Evolutionary conservation across 305 asterid genomes (phyloP).

Genomic region (Solanum hybrid): DNA sequence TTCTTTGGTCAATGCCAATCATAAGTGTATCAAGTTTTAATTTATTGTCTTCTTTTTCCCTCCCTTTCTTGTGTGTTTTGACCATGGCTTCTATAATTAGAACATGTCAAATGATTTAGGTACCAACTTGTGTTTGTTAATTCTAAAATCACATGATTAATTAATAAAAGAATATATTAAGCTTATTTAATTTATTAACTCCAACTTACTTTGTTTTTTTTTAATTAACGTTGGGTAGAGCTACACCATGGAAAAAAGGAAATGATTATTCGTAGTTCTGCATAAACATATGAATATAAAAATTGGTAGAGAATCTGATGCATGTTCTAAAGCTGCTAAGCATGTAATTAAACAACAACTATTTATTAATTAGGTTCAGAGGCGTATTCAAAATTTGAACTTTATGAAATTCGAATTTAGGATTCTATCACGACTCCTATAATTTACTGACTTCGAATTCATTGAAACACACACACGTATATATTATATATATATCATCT

Average conservation of each 20-base stretch:
- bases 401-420: rapidly evolving
- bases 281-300: neutral
- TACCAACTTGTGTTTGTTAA: neutral
- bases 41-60: neutral
- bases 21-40: neutral
- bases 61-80: neutral
- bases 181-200: neutral
- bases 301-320: neutral
- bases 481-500: neutral
- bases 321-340: neutral
- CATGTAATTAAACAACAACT: neutral
- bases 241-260: neutral
- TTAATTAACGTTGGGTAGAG: neutral
- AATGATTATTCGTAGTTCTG: neutral
- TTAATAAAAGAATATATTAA: neutral
- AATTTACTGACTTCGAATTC: neutral
- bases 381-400: neutral
- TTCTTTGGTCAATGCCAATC: neutral
- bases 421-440: neutral
- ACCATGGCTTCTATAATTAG: neutral
- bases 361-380: too few species aligned
- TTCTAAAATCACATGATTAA: neutral
- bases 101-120: neutral
- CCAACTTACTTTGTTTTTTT: neutral
- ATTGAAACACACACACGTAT: too few species aligned